Evolutionary conservation across 2,329 filamentous ascomycete genomes (phyloP), one percentile per base, ranked within the genome.

Genomic region (Phaeosphaeria sp.): DNA sequence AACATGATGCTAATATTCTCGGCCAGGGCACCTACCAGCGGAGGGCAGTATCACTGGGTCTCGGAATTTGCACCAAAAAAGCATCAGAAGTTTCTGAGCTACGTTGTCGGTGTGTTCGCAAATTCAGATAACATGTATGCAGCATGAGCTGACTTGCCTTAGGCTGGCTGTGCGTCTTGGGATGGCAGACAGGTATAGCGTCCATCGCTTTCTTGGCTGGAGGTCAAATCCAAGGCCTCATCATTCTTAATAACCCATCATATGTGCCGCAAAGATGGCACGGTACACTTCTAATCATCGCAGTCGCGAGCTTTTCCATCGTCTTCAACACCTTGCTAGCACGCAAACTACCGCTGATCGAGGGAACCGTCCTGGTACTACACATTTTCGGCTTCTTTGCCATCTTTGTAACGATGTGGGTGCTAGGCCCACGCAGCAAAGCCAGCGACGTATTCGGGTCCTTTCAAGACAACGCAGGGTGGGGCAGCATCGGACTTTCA

Each of bases 331-430:
- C 78, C 0, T 67, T 82, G 4, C 72, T 80, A 6, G 80, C 79
- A 1, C 74, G 74, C 9, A 68, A 79, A 6, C 71, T 85, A 1
- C 83, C 82, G 1, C 66, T 78, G 3, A 67, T 83, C 22, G 83
- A 86, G 66, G 78, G 79, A 2, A 65, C 79, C 7, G 73, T 83
- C 25, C 69, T 83, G 1, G 70, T 82, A 15, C 62, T 85, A 1
- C 83, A 85, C 54, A 73, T 84, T 25, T 69, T 80, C 25, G 83
- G 82, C 1, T 81, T 84, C 62, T 81, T 85, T 59, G 82, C 78
- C 2, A 77, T 84, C 52, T 70, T 85, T 21, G 67, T 71, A 18
- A 66, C 66, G 1, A 58, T 74, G 51, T 74, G 71, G 71, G 67
- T 72, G 1, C 63, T 73, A 10, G 71, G 55, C 5, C 66, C 68